These are phyloP conservation scores for Adansonia digitata DNA, from an alignment of 345 rosid species.

Conservation along the genomic window DNA sequence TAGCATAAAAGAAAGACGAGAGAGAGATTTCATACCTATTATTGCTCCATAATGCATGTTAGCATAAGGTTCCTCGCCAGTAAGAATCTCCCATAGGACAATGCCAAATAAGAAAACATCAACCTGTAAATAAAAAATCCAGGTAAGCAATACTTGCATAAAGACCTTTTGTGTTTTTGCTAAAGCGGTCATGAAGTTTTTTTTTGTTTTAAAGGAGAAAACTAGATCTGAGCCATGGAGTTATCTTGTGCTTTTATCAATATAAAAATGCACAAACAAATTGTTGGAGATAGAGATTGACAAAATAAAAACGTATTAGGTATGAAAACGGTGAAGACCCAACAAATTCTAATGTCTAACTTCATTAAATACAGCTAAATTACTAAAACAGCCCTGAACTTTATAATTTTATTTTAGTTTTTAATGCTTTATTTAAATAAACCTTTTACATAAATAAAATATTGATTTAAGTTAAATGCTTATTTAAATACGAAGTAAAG, in stretches of 20 bases:
- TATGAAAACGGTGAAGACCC: background rate
- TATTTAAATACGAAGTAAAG: too few species aligned
- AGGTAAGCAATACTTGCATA: background rate
- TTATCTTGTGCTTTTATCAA: background rate
- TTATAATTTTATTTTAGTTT: too few species aligned
- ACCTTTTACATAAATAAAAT: too few species aligned
- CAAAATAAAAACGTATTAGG: background rate
- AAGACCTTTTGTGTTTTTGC: background rate
- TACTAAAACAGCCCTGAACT: too few species aligned
- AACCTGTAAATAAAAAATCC: conserved; percentile 35
- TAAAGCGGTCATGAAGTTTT: background rate
- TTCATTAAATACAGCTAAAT: too few species aligned
- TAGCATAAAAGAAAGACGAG: background rate
- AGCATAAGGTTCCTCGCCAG: conserved; percentile 81
- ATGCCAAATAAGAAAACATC: conserved; percentile 77
- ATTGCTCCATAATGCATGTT: conserved; percentile 80
- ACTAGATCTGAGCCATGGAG: background rate
- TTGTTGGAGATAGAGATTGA: background rate
- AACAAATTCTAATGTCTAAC: background rate
- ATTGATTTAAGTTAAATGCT: too few species aligned
- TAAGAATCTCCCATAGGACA: conserved; percentile 77
- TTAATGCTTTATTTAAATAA: too few species aligned
- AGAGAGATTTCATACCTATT: conserved; percentile 42
- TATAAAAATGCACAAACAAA: background rate
- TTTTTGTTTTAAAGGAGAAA: background rate